Conservation (phyloP, 306 rosid genomes). For the Malus fusca region DNA sequence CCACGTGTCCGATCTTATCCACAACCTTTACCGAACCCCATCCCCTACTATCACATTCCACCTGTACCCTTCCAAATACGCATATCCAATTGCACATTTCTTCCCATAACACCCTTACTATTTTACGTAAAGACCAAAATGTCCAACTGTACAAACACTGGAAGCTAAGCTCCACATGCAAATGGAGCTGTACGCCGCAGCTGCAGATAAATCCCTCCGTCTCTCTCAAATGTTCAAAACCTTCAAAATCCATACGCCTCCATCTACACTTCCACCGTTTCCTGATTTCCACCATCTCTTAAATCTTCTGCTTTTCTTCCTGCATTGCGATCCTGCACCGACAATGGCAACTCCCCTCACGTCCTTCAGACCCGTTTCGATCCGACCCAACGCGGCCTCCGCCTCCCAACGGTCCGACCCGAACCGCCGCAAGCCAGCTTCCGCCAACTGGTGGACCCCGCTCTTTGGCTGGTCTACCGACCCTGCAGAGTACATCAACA, state of each 20-base stretch:
- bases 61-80: neutral
- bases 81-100: accelerated
- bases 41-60: neutral
- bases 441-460: conserved; percentile 65
- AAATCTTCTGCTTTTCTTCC: too few species aligned
- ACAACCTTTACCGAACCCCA: neutral
- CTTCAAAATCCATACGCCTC: neutral
- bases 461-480: conserved; percentile 52
- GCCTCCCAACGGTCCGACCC: conserved; percentile 26
- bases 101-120: neutral
- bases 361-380: conserved; percentile 22
- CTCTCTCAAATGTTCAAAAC: neutral
- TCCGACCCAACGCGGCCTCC: conserved; percentile 28
- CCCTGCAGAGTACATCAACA: conserved; percentile 42
- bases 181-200: neutral
- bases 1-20: conserved; percentile 33
- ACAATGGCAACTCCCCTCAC: conserved; percentile 41
- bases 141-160: neutral
- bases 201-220: neutral
- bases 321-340: neutral
- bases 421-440: conserved; percentile 22
- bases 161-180: accelerated
- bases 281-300: neutral
- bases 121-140: neutral
- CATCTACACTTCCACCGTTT: neutral